Evolutionary conservation across 2,329 filamentous ascomycete species (phyloP).

Genomic region (Grosmannia penicillata): DNA sequence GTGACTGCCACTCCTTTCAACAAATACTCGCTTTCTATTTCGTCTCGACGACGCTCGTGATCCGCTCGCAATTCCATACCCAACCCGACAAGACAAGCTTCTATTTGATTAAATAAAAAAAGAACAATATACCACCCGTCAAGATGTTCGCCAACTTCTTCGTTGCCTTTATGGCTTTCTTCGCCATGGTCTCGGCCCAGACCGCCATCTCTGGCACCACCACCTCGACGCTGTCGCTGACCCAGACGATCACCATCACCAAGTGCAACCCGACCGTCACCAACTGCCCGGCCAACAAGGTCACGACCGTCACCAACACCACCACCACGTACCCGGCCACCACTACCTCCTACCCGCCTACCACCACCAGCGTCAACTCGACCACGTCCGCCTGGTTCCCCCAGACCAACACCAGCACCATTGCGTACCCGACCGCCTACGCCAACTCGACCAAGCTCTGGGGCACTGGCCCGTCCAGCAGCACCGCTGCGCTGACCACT

Average conservation of each 20-base stretch:
- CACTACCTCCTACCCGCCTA: neutral
- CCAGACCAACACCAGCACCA: constrained; percentile 6
- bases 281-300: constrained; percentile 25
- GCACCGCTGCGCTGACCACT: constrained; percentile 9
- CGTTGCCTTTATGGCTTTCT: constrained; percentile 16
- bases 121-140: neutral
- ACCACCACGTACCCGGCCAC: constrained; percentile 1
- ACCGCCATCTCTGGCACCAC: constrained; percentile 18
- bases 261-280: constrained; percentile 27
- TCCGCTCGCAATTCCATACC: neutral
- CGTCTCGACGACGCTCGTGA: neutral
- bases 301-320: constrained; percentile 13
- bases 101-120: neutral
- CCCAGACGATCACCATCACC: constrained; percentile 31
- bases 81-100: neutral
- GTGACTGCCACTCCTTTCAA: neutral
- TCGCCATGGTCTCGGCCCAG: constrained; percentile 21
- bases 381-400: constrained; percentile 2
- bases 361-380: neutral
- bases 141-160: constrained; percentile 8
- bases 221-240: constrained; percentile 31
- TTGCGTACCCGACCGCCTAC: neutral
- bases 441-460: constrained; percentile 7
- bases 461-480: no score
- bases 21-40: neutral